Conservation (phyloP, 139 green algal species). For the Limnomonas spitsbergensis region DNA sequence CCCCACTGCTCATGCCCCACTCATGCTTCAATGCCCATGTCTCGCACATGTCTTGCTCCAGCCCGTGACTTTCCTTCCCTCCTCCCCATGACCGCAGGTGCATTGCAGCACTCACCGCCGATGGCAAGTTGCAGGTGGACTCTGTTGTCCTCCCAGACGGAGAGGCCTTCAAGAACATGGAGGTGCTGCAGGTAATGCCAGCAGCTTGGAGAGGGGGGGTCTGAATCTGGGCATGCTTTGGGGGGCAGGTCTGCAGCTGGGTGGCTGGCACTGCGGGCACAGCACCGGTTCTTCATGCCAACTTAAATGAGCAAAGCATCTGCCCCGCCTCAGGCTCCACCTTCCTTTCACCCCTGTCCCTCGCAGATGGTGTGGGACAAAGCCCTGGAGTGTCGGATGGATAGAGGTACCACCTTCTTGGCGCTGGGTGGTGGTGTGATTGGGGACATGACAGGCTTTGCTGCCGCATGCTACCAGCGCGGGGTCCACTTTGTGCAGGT, state of each 20-base stretch:
- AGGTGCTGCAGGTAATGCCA: conserved; percentile 71
- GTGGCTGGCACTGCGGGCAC: too few species aligned
- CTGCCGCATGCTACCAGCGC: conserved; percentile 90
- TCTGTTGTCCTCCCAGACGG: conserved; percentile 88
- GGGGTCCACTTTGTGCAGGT: conserved; percentile 96
- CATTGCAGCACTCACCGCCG: conserved; percentile 36
- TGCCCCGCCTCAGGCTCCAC: too few species aligned
- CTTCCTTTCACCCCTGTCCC: too few species aligned
- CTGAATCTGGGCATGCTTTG: background rate
- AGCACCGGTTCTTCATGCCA: too few species aligned
- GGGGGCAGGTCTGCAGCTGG: too few species aligned
- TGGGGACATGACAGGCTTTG: conserved; percentile 98
- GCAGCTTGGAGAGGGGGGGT: too few species aligned
- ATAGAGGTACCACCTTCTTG: conserved; percentile 90
- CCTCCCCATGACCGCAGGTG: conserved; percentile 11
- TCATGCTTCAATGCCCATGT: too few species aligned
- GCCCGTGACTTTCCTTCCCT: too few species aligned
- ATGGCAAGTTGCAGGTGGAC: conserved; percentile 67
- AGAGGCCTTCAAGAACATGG: conserved; percentile 92
- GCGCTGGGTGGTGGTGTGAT: conserved; percentile 95
- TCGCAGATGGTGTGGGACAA: conserved; percentile 73
- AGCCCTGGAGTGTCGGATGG: conserved; percentile 70
- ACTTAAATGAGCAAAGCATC: too few species aligned
- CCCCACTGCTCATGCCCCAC: too few species aligned
- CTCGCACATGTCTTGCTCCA: too few species aligned